Base-by-base conservation (phyloP, 1,284 basidiomycete genomes). In the Puccinia hordei region DNA sequence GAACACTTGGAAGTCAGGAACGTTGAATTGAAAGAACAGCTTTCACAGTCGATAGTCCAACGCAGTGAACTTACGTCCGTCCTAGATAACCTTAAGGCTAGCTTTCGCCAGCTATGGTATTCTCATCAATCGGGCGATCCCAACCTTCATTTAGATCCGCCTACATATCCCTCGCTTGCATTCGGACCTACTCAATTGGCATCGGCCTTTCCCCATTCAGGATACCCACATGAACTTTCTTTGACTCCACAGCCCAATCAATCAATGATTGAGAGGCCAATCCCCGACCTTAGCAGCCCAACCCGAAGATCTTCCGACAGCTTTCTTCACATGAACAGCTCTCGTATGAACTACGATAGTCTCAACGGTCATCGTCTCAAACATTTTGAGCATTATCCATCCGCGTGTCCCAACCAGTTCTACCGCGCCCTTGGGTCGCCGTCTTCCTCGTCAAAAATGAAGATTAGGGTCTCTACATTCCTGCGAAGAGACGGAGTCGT, bases 101-200 rank as follows among this genome's bases (percentile, higher is more conserved):
- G 74, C 30, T 77, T 77, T 38, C 61, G 63, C 51, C 46, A 77
- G 35, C 74, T 77, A 17, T 77, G 74, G 74, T 30, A 38, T 19
- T 73, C 72, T 59, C 55, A 53, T 15, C 53, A 59, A 59, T 71
- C 68, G 17, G 49, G 33, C 24, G 12, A 51, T 71, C 27, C 8
- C 46, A 35, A 17, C 17, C 46, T 24, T 19, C 68, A 1, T 46
- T 24, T 71, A n/a, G 35, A 49, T 27, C 49, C 46, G 6, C 68
- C 44, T 8, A 27, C 49, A 17, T 46, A 71, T 53, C 27, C 1
- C 44, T 19, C 68, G 9, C 49, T 30, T n/a, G 46, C 30, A 33
- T 71, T 71, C 30, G n/a, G 24, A 53, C 24, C 49, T 53, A 5
- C 5, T 13, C 49, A 17, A 53, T 17, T 33, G 17, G n/a, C 68